phyloP scores from a whole-genome alignment of 2,329 filamentous ascomycete genomes.

The Whalleya microplaca region DNA sequence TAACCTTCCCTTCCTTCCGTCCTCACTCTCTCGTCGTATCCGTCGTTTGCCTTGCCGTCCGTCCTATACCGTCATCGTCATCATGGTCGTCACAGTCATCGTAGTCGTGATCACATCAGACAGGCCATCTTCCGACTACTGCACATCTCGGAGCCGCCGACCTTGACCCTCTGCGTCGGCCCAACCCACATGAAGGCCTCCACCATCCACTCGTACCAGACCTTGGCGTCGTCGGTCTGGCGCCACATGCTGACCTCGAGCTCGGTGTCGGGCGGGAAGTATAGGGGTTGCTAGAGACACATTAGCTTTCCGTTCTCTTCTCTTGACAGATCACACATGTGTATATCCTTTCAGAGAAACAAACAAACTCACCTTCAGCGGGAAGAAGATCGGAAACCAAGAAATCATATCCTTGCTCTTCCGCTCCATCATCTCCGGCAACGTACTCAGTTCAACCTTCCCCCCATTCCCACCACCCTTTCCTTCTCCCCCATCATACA shows the following conservation, averaged over 20 bases:
- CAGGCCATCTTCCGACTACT: constrained; percentile 72
- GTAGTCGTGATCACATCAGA: constrained; percentile 60
- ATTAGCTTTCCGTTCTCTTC: constrained; percentile 5
- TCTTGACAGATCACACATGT: too few relatives aligned
- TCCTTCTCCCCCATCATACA: constrained; percentile 62
- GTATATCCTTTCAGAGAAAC: too few relatives aligned
- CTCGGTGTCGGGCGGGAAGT: constrained; percentile 82
- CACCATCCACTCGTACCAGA: constrained; percentile 99
- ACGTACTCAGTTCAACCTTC: constrained; percentile 85
- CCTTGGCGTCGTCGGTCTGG: constrained; percentile 90
- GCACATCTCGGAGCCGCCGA: constrained; percentile 68
- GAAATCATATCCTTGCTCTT: constrained; percentile 99
- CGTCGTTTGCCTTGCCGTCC: not conserved
- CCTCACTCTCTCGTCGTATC: not conserved
- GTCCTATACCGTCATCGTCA: not conserved
- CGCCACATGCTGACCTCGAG: constrained; percentile 94
- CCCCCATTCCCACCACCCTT: constrained; percentile 43
- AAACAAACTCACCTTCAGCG: constrained; percentile 84
- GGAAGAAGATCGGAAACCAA: constrained; percentile 99
- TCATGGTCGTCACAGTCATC: not conserved
- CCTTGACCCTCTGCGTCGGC: constrained; percentile 64
- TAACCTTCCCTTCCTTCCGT: not conserved
- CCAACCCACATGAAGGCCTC: constrained; percentile 76
- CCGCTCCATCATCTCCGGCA: constrained; percentile 85
- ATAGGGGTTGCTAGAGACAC: constrained; percentile 72